A percentile compares a stretch with the other conserved stretches of the same genome.
These are phyloP conservation scores for Mycena citricolor DNA, from an alignment of 1,284 basidiomycete genomes.

Conservation along the genomic window DNA sequence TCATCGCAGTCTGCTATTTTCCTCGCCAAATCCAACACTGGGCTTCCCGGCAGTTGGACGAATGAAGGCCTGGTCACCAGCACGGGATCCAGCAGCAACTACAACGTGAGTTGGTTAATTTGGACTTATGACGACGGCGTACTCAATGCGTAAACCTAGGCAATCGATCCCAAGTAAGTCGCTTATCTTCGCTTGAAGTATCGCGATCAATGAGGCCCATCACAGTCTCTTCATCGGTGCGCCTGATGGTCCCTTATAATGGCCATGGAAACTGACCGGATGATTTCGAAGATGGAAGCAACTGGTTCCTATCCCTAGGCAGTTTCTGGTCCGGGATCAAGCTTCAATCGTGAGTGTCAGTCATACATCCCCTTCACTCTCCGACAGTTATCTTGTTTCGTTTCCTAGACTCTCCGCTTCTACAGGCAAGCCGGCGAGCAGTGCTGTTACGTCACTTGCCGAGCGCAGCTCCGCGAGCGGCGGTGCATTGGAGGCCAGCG, in stretches of 20 bases:
- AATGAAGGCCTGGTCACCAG: conserved; percentile 52
- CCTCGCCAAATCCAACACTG: conserved; percentile 47
- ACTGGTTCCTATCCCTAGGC: conserved; percentile 48
- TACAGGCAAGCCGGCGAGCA: conserved; percentile 43
- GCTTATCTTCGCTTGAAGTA: conserved; percentile 6
- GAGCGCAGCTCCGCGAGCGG: conserved; percentile 39
- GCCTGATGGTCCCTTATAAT: conserved; percentile 4
- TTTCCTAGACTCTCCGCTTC: conserved; percentile 35
- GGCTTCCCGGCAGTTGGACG: conserved; percentile 44
- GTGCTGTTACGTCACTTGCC: conserved; percentile 43
- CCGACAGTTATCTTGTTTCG: neutral
- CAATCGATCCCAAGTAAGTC: conserved; percentile 59
- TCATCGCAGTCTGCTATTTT: conserved; percentile 55
- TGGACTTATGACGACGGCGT: conserved; percentile 1
- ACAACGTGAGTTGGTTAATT: conserved; percentile 42
- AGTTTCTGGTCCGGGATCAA: conserved; percentile 56
- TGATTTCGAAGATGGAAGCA: conserved; percentile 30
- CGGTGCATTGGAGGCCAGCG: conserved; percentile 49
- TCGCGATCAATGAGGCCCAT: conserved; percentile 5
- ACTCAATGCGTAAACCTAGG: conserved; percentile 31
- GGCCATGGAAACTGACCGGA: conserved; percentile 2
- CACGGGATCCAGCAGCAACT: conserved; percentile 40
- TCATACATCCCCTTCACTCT: conserved; percentile 6
- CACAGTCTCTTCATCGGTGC: conserved; percentile 36
- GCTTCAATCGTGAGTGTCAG: conserved; percentile 31